Conservation (phyloP, 768 basidiomycete species). For the Kondoa malvinella region DNA sequence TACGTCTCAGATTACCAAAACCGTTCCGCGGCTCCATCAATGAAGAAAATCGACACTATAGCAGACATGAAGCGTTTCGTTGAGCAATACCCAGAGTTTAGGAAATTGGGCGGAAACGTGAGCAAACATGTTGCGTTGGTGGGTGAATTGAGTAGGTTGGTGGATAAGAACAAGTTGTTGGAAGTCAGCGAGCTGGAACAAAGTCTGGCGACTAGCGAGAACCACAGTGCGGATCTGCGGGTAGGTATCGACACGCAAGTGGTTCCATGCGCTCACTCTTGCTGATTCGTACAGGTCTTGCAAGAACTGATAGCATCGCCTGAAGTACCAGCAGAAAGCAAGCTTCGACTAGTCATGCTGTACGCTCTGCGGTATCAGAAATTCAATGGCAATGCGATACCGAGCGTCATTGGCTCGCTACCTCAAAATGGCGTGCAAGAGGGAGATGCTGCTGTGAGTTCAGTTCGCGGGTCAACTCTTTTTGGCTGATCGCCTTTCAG, state of each 20-base stretch:
- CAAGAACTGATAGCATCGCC: slow-evolving; percentile 57
- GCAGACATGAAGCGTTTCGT: slow-evolving; percentile 80
- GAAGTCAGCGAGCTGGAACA: slow-evolving; percentile 92
- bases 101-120: slow-evolving; percentile 90
- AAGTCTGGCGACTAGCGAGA: slow-evolving; percentile 78
- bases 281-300: slow-evolving; percentile 45
- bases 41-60: slow-evolving; percentile 77
- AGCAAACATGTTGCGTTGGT: slow-evolving; percentile 97
- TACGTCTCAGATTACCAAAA: slow-evolving; percentile 74
- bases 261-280: not conserved
- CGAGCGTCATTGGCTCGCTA: slow-evolving; percentile 37
- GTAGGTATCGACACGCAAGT: slow-evolving; percentile 36
- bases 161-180: slow-evolving; percentile 65
- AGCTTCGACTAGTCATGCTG: slow-evolving; percentile 73
- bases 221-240: slow-evolving; percentile 58
- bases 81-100: slow-evolving; percentile 95
- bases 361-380: slow-evolving; percentile 93
- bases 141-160: slow-evolving; percentile 81
- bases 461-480: not conserved
- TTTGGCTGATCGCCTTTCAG: slow-evolving; percentile 33
- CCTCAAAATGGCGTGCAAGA: slow-evolving; percentile 32
- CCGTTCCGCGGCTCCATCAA: slow-evolving; percentile 55
- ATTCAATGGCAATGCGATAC: slow-evolving; percentile 61
- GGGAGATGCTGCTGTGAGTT: slow-evolving; percentile 21
- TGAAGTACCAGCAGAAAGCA: slow-evolving; percentile 55